These are phyloP conservation scores for Fagus crenata DNA, from an alignment of 306 rosid species.

Conservation along the genomic window DNA sequence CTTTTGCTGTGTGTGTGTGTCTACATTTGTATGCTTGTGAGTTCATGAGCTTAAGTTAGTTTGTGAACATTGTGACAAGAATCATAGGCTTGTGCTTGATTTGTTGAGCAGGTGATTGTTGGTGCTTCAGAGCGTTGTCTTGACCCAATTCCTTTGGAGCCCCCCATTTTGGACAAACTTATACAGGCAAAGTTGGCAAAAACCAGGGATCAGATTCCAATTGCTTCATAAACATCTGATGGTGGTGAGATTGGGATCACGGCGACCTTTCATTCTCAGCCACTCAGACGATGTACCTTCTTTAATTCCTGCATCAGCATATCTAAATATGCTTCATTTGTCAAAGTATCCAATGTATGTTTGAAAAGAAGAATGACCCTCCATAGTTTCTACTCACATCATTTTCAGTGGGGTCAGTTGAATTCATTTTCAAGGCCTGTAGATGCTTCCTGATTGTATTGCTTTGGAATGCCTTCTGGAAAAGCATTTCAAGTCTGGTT, in stretches of 20 bases:
- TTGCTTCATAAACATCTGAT: slow-evolving; percentile 38
- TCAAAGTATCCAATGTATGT: not conserved
- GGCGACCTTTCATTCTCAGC: slow-evolving; percentile 7
- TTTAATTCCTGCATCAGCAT: slow-evolving; percentile 15
- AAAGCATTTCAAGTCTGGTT: not conserved
- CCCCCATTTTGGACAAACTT: slow-evolving; percentile 85
- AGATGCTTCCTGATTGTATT: not conserved
- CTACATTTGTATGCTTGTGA: not conserved
- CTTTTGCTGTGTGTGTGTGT: not conserved
- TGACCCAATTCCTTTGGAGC: slow-evolving; percentile 80
- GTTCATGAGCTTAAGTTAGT: slow-evolving; percentile 7
- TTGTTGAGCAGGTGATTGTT: slow-evolving; percentile 70
- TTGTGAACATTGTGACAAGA: not conserved
- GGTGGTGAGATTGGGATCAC: slow-evolving; percentile 15
- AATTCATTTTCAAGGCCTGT: not conserved
- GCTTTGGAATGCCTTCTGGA: not conserved
- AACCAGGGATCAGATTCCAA: slow-evolving; percentile 48
- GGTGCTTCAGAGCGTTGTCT: slow-evolving; percentile 92
- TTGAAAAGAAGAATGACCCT: not conserved
- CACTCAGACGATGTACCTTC: not conserved
- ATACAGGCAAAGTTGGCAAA: slow-evolving; percentile 76
- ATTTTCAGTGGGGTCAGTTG: not conserved
- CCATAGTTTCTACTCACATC: not conserved
- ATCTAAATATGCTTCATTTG: not conserved
- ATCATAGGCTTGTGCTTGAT: slow-evolving; percentile 3